Evolutionary conservation across 306 rosid species (phyloP).

Genomic region (Psophocarpus tetragonolobus): DNA sequence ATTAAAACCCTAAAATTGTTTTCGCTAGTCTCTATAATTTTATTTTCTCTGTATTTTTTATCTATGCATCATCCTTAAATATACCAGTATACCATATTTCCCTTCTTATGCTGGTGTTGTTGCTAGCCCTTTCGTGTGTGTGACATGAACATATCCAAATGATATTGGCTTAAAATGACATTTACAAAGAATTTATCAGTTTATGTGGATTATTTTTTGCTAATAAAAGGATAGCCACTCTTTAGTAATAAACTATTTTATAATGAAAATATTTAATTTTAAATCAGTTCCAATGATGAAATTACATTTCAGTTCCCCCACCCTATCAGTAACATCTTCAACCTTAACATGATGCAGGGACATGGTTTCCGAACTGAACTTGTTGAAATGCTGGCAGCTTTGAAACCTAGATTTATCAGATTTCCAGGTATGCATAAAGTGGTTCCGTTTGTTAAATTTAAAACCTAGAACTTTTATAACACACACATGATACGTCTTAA

Average conservation of each 20-base stretch:
- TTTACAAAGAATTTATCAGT: background rate
- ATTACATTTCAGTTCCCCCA: background rate
- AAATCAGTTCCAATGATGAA: constrained; percentile 10
- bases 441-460: constrained; percentile 15
- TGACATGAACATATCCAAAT: background rate
- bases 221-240: background rate
- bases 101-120: background rate
- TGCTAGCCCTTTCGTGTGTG: background rate
- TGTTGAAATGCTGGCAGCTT: constrained; percentile 52
- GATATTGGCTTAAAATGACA: background rate
- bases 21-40: background rate
- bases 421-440: constrained; percentile 70
- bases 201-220: background rate
- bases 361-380: constrained; percentile 87
- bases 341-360: constrained; percentile 56
- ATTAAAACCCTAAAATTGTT: too few species aligned
- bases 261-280: background rate
- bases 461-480: background rate
- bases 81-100: background rate
- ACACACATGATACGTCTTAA: background rate
- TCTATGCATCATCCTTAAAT: background rate
- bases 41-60: background rate
- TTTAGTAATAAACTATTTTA: background rate
- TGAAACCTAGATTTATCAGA: constrained; percentile 80
- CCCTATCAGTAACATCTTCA: constrained; percentile 24